Evolutionary conservation across 371 early-diverging fungal genomes (phyloP).

Genomic region (Haplosporangium sp.): DNA sequence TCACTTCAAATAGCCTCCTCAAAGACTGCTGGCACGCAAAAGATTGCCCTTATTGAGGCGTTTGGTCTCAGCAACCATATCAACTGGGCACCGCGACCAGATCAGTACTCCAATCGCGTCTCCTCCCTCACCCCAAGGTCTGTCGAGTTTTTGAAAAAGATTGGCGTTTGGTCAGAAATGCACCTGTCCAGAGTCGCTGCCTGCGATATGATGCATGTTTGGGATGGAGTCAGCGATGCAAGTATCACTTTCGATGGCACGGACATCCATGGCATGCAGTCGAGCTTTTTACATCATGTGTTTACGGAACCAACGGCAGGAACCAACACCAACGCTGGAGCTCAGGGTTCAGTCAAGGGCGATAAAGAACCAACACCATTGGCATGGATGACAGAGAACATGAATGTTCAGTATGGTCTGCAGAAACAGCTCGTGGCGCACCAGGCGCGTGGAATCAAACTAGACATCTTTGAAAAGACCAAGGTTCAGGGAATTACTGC

Average conservation of each 20-base stretch:
- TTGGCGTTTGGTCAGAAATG: slow-evolving; percentile 74
- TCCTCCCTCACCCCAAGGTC: slow-evolving; percentile 72
- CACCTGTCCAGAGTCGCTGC: slow-evolving; percentile 62
- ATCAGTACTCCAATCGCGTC: slow-evolving; percentile 81
- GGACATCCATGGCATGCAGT: slow-evolving; percentile 27
- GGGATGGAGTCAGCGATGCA: slow-evolving; percentile 81
- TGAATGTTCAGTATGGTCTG: slow-evolving; percentile 65
- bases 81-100: slow-evolving; percentile 60
- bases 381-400: slow-evolving; percentile 63
- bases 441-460: slow-evolving; percentile 57
- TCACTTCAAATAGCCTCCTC: slow-evolving; percentile 59
- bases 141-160: slow-evolving; percentile 65
- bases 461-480: slow-evolving; percentile 66
- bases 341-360: slow-evolving; percentile 59
- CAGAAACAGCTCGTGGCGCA: slow-evolving; percentile 62
- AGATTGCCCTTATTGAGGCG: slow-evolving; percentile 81
- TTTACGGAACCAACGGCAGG: slow-evolving; percentile 26
- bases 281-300: slow-evolving; percentile 46
- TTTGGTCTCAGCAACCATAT: slow-evolving; percentile 68
- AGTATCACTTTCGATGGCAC: slow-evolving; percentile 70
- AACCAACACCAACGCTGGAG: slow-evolving; percentile 66
- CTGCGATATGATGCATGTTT: slow-evolving; percentile 76
- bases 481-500: slow-evolving; percentile 64
- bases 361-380: slow-evolving; percentile 51
- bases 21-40: slow-evolving; percentile 61